phyloP scores from a whole-genome alignment of 495 filamentous ascomycete species.

The Penicillium crystallinum region DNA sequence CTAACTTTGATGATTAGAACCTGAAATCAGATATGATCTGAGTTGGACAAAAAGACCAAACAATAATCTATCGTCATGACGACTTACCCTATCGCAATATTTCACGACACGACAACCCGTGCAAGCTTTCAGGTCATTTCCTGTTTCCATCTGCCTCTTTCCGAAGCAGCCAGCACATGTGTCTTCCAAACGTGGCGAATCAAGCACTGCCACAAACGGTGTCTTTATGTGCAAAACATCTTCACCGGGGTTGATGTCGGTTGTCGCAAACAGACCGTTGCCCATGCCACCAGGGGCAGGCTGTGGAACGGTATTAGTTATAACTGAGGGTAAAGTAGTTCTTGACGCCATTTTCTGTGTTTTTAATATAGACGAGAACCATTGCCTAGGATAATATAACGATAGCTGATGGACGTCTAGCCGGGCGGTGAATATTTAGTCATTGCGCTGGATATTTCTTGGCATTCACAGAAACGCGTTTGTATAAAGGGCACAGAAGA shows the following conservation, averaged over 20 bases:
- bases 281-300: constrained; percentile 31
- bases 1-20: constrained; percentile 31
- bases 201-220: constrained; percentile 42
- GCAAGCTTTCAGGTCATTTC: constrained; percentile 48
- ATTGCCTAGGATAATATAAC: neutral
- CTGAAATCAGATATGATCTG: neutral
- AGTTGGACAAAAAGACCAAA: constrained; percentile 1
- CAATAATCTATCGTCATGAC: neutral
- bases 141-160: constrained; percentile 23
- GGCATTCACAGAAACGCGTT: neutral
- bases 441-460: constrained; percentile 3
- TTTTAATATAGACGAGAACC: neutral
- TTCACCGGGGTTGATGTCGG: constrained; percentile 30
- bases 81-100: constrained; percentile 62
- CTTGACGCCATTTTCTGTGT: constrained; percentile 17
- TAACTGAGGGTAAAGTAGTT: constrained; percentile 17
- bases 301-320: constrained; percentile 25
- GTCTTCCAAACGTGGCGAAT: constrained; percentile 35
- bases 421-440: constrained; percentile 3
- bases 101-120: constrained; percentile 55
- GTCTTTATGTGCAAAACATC: constrained; percentile 34
- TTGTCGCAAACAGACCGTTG: constrained; percentile 38
- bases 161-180: constrained; percentile 44
- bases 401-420: constrained; percentile 1
- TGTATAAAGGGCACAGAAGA: neutral